Base-by-base conservation (phyloP, 306 rosid genomes). In the Astragalus membranaceus region DNA sequence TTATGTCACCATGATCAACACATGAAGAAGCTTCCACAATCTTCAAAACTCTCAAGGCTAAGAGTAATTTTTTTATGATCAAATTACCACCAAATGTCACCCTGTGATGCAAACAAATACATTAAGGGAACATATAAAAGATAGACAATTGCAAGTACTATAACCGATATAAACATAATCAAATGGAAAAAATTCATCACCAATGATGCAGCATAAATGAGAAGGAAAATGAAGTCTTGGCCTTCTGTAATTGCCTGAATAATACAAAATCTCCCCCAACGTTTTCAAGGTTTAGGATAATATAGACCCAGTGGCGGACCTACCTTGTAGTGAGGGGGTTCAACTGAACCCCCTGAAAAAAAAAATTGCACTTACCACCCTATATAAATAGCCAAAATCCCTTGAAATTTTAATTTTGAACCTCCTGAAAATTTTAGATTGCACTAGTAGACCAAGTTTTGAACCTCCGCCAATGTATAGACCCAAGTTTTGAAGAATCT, bases 1-100 rank as follows among this genome's bases (percentile, higher is more conserved):
- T 77, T 46, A 76, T 16, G 75, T 77, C 55, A 81, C 69, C 77
- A 69, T 32, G 46, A 42, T 57, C 52, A 29, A 42, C 35, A 59
- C 12, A 53, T 17, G 75, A 53, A 55, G 60, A 77, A 14, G 75
- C 70, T 43, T 51, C 71, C 44, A 68, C 20, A 69, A 69, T 64
- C 79, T 50, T 36, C 64, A 48, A 51, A 77, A 30, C 39, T 71
- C 44, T 66, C 49, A 61, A 61, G 16, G 17, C 51, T 10, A 17
- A 62, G 36, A 39, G 29, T 20, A 75, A 54, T 23, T 32, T 51
- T 63, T 54, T 33, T 35, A 74, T 35, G 41, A 52, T 57, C 67
- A 61, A 74, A 16, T 47, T 37, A 56, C 14, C 62, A 53, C 33
- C 63, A 23, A 59, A 20, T 63, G 62, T 50, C 57, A 63, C 20